A percentile compares a stretch with the other conserved stretches of the same genome.
Evolutionary conservation across 805 yeast genomes (phyloP).

Genomic region (Cyberlindnera americana): DNA sequence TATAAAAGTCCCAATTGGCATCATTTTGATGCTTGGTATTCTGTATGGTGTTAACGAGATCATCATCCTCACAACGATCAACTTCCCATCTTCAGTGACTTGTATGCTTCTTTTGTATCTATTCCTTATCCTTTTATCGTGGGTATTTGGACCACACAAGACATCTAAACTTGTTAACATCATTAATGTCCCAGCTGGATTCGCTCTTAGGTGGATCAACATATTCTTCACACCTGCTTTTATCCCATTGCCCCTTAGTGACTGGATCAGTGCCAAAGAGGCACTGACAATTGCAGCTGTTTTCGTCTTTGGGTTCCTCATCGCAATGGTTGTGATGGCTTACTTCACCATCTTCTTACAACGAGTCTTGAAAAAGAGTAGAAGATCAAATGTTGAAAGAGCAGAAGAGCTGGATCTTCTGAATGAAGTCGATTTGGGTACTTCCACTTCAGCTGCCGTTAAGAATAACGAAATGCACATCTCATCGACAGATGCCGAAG

Average conservation of each 20-base stretch:
- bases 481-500: conserved; percentile 4
- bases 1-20: conserved; percentile 25
- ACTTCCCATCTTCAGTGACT: conserved; percentile 68
- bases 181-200: conserved; percentile 63
- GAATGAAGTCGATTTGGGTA: conserved; percentile 16
- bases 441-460: conserved; percentile 12
- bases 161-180: conserved; percentile 27
- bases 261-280: conserved; percentile 61
- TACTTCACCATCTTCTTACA: conserved; percentile 45
- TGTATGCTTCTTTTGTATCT: conserved; percentile 61
- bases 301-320: conserved; percentile 60
- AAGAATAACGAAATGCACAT: conserved; percentile 1
- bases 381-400: conserved; percentile 23
- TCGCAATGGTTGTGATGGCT: conserved; percentile 47
- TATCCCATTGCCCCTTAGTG: conserved; percentile 63
- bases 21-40: conserved; percentile 19
- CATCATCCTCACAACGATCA: conserved; percentile 31
- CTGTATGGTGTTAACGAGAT: conserved; percentile 28
- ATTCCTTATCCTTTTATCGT: conserved; percentile 38
- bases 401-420: conserved; percentile 30
- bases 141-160: conserved; percentile 33
- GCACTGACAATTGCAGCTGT: conserved; percentile 73
- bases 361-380: conserved; percentile 17
- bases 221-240: conserved; percentile 77
- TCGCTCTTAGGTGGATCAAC: conserved; percentile 73